phyloP scores from a whole-genome alignment of 257 asterid species.

The Nicotiana tabacum region DNA sequence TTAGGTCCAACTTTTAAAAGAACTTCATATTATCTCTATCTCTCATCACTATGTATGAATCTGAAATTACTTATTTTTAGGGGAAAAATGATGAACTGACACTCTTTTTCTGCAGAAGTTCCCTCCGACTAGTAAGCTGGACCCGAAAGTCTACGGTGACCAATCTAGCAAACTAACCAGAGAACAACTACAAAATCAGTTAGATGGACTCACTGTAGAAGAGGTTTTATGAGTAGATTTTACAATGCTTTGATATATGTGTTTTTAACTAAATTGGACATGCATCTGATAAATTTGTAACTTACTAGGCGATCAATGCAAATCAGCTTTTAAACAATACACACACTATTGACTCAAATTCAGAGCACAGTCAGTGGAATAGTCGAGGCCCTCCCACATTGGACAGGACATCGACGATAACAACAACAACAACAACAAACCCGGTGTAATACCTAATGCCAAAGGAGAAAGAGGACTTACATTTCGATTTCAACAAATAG shows the following conservation, averaged over 20 bases:
- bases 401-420: too few relatives aligned
- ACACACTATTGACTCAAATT: too few relatives aligned
- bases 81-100: not conserved
- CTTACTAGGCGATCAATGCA: too few relatives aligned
- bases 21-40: not conserved
- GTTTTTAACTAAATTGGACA: too few relatives aligned
- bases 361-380: too few relatives aligned
- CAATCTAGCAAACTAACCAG: slow-evolving; percentile 35
- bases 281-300: too few relatives aligned
- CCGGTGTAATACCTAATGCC: too few relatives aligned
- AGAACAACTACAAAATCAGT: slow-evolving; percentile 29
- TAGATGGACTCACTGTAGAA: slow-evolving; percentile 41
- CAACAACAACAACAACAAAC: too few relatives aligned
- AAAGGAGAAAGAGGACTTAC: too few relatives aligned
- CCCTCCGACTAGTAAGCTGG: slow-evolving; percentile 48
- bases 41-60: not conserved
- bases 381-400: too few relatives aligned
- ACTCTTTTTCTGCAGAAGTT: slow-evolving; percentile 35
- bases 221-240: slow-evolving; percentile 22
- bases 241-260: not conserved
- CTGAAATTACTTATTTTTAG: not conserved
- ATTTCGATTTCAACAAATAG: too few relatives aligned
- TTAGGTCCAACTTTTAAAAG: not conserved
- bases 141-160: slow-evolving; percentile 36
- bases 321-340: too few relatives aligned